Evolutionary conservation across 2,329 filamentous ascomycete genomes (phyloP).

Genomic region (Alternaria arborescens): DNA sequence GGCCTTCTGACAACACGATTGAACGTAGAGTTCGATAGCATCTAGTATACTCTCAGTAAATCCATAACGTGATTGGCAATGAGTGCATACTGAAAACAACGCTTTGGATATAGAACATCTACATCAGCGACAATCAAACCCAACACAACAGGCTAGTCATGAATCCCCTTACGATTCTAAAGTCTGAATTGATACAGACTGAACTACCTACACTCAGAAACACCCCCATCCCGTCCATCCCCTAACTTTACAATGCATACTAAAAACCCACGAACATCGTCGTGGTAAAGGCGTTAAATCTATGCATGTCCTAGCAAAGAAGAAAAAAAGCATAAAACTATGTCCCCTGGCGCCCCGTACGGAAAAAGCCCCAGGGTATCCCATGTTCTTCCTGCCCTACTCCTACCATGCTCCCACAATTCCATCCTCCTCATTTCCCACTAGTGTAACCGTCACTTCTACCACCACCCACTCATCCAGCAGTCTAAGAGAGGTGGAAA

Average conservation of each 20-base stretch:
- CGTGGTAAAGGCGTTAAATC: conserved; percentile 3
- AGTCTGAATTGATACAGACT: background rate
- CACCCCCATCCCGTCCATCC: background rate
- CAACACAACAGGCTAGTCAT: background rate
- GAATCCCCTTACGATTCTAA: background rate
- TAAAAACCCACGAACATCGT: background rate
- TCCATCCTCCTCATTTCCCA: background rate
- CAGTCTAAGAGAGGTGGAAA: conserved; percentile 84
- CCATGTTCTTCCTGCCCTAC: background rate
- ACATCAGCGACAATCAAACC: background rate
- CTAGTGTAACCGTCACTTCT: background rate
- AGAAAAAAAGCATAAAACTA: background rate
- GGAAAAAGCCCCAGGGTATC: conserved; percentile 12
- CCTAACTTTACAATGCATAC: background rate
- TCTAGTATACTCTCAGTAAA: too few species aligned
- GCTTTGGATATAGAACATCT: too few species aligned
- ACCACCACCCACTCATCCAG: background rate
- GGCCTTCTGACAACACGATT: too few species aligned
- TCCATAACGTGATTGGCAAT: too few species aligned
- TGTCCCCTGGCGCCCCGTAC: background rate
- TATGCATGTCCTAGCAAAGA: background rate
- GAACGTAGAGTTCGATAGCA: too few species aligned
- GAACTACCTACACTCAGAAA: background rate
- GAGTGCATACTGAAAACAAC: too few species aligned
- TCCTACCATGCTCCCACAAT: background rate